Percentiles rank a stretch among this genome's conserved stretches.
Evolutionary conservation across 495 filamentous ascomycete genomes (phyloP).

Genomic region (Annulohypoxylon nitens): DNA sequence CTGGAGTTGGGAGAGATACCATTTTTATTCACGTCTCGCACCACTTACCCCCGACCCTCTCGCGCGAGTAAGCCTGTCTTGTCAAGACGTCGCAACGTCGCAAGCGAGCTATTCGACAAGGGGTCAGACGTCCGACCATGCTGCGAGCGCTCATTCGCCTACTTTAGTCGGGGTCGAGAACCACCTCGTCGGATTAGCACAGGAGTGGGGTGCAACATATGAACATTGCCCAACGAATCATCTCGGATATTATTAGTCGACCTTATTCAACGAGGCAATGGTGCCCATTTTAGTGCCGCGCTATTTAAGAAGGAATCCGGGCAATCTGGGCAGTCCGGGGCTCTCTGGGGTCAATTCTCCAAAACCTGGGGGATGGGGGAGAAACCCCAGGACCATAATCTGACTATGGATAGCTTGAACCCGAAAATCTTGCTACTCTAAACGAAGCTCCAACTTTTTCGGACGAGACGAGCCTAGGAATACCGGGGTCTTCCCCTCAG

Average conservation of each 20-base stretch:
- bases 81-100: conserved; percentile 32
- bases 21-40: conserved; percentile 41
- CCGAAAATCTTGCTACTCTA: conserved; percentile 20
- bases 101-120: conserved; percentile 38
- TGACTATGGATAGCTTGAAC: conserved; percentile 16
- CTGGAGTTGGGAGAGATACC: conserved; percentile 17
- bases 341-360: conserved; percentile 31
- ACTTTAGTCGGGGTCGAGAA: conserved; percentile 27
- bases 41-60: conserved; percentile 31
- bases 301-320: conserved; percentile 24
- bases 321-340: conserved; percentile 36
- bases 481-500: conserved; percentile 37
- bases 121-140: conserved; percentile 29
- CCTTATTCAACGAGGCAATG: conserved; percentile 29
- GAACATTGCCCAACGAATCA: conserved; percentile 32
- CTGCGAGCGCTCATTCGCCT: conserved; percentile 29
- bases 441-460: conserved; percentile 38
- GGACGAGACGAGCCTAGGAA: conserved; percentile 17
- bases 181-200: conserved; percentile 32
- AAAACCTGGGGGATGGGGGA: conserved; percentile 44
- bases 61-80: conserved; percentile 23
- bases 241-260: conserved; percentile 20
- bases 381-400: conserved; percentile 30
- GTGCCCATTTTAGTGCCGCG: conserved; percentile 23
- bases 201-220: conserved; percentile 24